Evolutionary conservation across 164 flowering plant species (phyloP).

Genomic region (Magnolia officinalis): DNA sequence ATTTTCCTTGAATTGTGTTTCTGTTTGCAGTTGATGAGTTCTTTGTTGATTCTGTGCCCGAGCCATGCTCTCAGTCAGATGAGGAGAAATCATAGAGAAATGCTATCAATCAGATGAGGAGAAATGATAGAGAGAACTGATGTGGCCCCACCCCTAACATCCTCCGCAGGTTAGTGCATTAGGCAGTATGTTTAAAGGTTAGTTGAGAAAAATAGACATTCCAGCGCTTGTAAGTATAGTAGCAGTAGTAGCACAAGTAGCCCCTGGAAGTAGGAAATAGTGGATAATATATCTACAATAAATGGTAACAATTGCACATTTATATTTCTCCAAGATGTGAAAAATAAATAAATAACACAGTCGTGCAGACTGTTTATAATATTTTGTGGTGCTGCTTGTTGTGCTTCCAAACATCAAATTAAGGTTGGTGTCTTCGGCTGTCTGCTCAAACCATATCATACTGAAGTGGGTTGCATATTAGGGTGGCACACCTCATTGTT

Average conservation of each 20-base stretch:
- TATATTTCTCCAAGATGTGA: neutral
- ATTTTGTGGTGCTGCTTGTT: neutral
- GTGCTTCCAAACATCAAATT: no score
- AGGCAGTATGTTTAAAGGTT: neutral
- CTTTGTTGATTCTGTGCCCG: conserved; percentile 74
- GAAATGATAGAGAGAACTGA: neutral
- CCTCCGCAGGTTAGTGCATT: neutral
- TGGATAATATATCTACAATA: neutral
- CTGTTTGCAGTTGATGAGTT: conserved; percentile 69
- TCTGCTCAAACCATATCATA: no score
- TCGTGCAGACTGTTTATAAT: neutral
- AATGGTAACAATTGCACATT: neutral
- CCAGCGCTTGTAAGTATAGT: neutral
- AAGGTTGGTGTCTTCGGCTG: no score
- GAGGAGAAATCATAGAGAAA: conserved; percentile 30
- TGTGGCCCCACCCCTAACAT: neutral
- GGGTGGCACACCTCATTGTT: no score
- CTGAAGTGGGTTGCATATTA: no score
- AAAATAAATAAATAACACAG: neutral
- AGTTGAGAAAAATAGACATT: neutral
- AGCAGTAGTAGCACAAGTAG: neutral
- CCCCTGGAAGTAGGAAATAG: neutral
- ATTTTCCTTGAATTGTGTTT: no score
- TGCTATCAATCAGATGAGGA: neutral
- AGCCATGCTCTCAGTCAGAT: conserved; percentile 40